These are phyloP conservation scores for Wakefieldia striispora DNA, from an alignment of 768 basidiomycete genomes.

Conservation along the genomic window DNA sequence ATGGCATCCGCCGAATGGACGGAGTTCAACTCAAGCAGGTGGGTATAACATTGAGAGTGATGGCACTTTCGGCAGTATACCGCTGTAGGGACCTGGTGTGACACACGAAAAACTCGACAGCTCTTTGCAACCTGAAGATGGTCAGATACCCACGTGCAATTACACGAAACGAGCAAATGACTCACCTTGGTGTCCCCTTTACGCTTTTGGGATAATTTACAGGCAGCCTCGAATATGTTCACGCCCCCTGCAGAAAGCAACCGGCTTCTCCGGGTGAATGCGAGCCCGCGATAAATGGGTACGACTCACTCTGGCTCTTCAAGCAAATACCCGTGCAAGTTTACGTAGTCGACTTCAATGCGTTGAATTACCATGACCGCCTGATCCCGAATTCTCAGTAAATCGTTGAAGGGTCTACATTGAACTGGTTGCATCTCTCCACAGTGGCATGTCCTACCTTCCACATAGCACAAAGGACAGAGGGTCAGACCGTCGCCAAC, in stretches of 20 bases:
- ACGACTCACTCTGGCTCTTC: conserved; percentile 23
- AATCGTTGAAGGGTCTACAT: conserved; percentile 45
- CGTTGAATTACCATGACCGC: conserved; percentile 32
- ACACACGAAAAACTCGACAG: conserved; percentile 16
- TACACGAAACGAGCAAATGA: neutral
- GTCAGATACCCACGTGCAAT: neutral
- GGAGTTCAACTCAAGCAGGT: conserved; percentile 34
- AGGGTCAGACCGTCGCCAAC: conserved; percentile 48
- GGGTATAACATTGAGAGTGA: conserved; percentile 34
- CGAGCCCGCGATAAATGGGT: neutral
- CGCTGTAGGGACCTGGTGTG: conserved; percentile 21
- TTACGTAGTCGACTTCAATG: conserved; percentile 9
- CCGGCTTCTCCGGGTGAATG: conserved; percentile 19
- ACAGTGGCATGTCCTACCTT: conserved; percentile 74
- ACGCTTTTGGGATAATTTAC: conserved; percentile 21
- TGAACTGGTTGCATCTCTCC: conserved; percentile 59
- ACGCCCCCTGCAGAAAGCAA: conserved; percentile 20
- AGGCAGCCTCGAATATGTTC: conserved; percentile 36
- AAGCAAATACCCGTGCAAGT: conserved; percentile 11
- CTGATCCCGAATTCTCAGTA: conserved; percentile 44
- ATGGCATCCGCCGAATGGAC: conserved; percentile 39
- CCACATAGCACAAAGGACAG: conserved; percentile 72
- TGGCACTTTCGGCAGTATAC: conserved; percentile 41
- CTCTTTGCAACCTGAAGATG: conserved; percentile 13
- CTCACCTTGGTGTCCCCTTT: conserved; percentile 15